Conservation (phyloP, 208 protist species). For the Crithidia acanthocephali region DNA sequence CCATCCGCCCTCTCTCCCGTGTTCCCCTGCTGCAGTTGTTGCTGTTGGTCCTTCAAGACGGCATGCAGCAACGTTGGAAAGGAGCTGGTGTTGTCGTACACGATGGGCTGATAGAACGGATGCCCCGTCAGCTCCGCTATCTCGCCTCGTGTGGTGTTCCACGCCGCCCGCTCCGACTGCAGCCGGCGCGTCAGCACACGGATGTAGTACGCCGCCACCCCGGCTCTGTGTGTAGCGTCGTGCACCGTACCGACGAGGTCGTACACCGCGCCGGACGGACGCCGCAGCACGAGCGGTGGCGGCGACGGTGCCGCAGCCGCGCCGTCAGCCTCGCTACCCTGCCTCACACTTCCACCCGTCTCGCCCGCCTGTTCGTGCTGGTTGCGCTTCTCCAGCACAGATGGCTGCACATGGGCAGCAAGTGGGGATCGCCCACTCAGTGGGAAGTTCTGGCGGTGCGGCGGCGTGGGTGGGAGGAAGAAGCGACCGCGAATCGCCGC, state of each 20-base stretch:
- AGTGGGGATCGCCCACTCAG: too few relatives aligned
- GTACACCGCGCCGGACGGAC: conserved; percentile 30
- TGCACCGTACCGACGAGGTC: conserved; percentile 24
- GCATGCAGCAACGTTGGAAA: conserved; percentile 12
- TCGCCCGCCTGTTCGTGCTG: neutral
- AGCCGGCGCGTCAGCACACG: conserved; percentile 28
- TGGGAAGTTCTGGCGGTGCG: conserved; percentile 13
- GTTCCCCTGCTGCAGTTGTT: too few relatives aligned
- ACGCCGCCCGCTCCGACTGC: conserved; percentile 13
- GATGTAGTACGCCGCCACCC: conserved; percentile 17
- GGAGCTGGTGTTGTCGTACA: conserved; percentile 20
- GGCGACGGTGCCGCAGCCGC: too few relatives aligned
- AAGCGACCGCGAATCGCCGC: conserved; percentile 70
- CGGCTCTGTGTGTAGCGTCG: conserved; percentile 1
- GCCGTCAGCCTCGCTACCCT: neutral
- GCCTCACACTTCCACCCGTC: neutral
- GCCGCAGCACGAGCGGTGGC: neutral
- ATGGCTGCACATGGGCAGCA: neutral
- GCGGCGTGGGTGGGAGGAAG: conserved; percentile 41
- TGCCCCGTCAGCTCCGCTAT: conserved; percentile 16
- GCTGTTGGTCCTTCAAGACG: neutral
- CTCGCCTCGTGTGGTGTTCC: conserved; percentile 17
- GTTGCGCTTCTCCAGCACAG: neutral
- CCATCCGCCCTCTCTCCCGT: too few relatives aligned
- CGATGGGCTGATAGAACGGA: conserved; percentile 18